These are phyloP conservation scores for Diaporthe caulivora DNA, from an alignment of 2,329 filamentous ascomycete species.

Conservation along the genomic window DNA sequence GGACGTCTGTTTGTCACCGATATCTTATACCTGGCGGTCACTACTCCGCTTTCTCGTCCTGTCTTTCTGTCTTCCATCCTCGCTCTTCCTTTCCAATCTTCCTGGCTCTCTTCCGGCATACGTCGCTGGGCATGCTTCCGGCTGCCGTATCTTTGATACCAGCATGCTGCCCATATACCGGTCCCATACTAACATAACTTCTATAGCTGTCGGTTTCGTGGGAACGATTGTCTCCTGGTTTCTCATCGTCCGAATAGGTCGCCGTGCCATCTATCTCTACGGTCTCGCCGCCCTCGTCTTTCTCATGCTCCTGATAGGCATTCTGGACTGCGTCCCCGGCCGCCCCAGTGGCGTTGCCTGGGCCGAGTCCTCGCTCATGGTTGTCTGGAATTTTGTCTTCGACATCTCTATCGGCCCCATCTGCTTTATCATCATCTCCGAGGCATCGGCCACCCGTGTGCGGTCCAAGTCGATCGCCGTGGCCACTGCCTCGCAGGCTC, in stretches of 20 bases:
- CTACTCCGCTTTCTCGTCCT: neutral
- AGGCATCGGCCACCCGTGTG: slow-evolving; percentile 60
- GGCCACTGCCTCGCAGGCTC: slow-evolving; percentile 56
- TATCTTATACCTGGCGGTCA: neutral
- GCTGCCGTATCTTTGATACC: neutral
- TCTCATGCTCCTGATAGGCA: slow-evolving; percentile 61
- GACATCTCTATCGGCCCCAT: slow-evolving; percentile 64
- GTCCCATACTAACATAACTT: neutral
- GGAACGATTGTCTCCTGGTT: slow-evolving; percentile 68
- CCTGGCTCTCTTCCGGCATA: too few species aligned
- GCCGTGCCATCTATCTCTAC: slow-evolving; percentile 62
- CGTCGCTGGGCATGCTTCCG: too few species aligned
- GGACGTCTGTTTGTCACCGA: neutral
- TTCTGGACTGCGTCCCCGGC: slow-evolving; percentile 58
- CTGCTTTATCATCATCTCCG: slow-evolving; percentile 67
- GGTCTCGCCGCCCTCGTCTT: slow-evolving; percentile 59
- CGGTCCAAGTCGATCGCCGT: slow-evolving; percentile 60
- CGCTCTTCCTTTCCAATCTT: neutral
- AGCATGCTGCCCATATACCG: neutral
- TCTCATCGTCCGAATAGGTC: slow-evolving; percentile 61
- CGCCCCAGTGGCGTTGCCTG: slow-evolving; percentile 55
- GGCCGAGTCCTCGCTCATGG: slow-evolving; percentile 63
- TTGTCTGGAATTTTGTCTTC: slow-evolving; percentile 65
- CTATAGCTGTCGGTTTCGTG: slow-evolving; percentile 60
- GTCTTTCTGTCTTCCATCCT: neutral